phyloP scores from a whole-genome alignment of 805 yeast species.

The Yamadazyma sp. region DNA sequence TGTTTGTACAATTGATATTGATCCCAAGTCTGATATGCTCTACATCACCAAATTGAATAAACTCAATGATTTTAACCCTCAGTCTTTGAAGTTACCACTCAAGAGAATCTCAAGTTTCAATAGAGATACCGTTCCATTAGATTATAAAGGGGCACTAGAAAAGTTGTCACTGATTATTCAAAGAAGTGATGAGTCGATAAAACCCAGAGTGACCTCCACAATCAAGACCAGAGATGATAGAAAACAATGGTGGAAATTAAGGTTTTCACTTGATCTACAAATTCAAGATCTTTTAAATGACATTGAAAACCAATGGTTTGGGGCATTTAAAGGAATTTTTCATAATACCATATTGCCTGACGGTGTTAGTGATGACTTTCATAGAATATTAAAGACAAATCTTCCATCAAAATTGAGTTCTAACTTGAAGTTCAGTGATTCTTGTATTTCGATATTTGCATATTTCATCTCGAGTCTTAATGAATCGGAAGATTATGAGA shows the following conservation, averaged over 20 bases:
- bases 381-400: neutral
- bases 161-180: constrained; percentile 45
- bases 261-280: constrained; percentile 59
- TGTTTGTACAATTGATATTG: constrained; percentile 58
- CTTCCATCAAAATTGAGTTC: neutral
- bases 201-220: constrained; percentile 46
- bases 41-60: constrained; percentile 45
- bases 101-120: constrained; percentile 36
- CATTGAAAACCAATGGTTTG: constrained; percentile 69
- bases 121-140: constrained; percentile 15
- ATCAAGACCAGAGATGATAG: constrained; percentile 59
- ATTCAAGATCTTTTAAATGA: constrained; percentile 51
- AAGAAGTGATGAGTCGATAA: constrained; percentile 61
- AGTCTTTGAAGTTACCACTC: constrained; percentile 58
- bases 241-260: constrained; percentile 72
- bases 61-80: constrained; percentile 29
- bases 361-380: neutral
- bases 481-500: neutral
- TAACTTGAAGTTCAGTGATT: neutral
- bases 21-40: constrained; percentile 53
- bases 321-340: constrained; percentile 71
- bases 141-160: constrained; percentile 38
- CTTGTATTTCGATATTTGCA: neutral
- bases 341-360: constrained; percentile 14
- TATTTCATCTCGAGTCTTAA: neutral